Conservation (phyloP, 768 basidiomycete species). For the Gautieria morchelliformis region DNA sequence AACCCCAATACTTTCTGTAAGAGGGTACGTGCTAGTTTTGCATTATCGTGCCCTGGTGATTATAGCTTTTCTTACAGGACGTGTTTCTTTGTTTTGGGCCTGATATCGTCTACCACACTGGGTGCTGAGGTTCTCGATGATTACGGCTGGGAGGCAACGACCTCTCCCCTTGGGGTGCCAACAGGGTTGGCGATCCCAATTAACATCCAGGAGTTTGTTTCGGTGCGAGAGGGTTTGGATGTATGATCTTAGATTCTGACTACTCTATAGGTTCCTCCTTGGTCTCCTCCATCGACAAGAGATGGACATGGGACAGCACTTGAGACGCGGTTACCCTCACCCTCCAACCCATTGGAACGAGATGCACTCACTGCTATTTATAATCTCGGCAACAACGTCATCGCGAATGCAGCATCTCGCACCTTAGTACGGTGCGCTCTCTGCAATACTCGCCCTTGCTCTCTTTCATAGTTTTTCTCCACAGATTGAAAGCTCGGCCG, state of each 20-base stretch:
- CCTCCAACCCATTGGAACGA: slow-evolving; percentile 59
- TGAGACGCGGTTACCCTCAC: slow-evolving; percentile 46
- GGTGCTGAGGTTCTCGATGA: slow-evolving; percentile 92
- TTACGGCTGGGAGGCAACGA: slow-evolving; percentile 85
- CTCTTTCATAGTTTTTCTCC: not conserved
- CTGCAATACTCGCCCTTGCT: not conserved
- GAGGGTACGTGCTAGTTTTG: slow-evolving; percentile 60
- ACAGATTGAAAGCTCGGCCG: slow-evolving; percentile 66
- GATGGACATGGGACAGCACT: slow-evolving; percentile 17
- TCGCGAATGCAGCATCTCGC: slow-evolving; percentile 89
- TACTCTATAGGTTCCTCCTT: slow-evolving; percentile 54
- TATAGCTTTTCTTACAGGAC: slow-evolving; percentile 50
- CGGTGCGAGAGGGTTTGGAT: slow-evolving; percentile 36
- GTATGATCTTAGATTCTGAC: not conserved
- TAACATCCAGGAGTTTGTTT: slow-evolving; percentile 73
- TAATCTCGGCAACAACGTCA: slow-evolving; percentile 91
- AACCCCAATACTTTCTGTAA: slow-evolving; percentile 80
- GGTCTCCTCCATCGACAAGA: slow-evolving; percentile 33
- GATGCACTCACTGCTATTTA: slow-evolving; percentile 86
- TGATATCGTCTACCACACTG: slow-evolving; percentile 84
- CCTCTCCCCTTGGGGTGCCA: slow-evolving; percentile 75
- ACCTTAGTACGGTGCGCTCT: slow-evolving; percentile 66
- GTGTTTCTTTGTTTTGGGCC: slow-evolving; percentile 89
- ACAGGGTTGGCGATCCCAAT: slow-evolving; percentile 87
- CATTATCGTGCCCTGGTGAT: not conserved